A percentile compares a stretch with the other conserved stretches of the same genome.
phyloP scores from a whole-genome alignment of 169 alveolate species.

The Plasmodium relictum region DNA sequence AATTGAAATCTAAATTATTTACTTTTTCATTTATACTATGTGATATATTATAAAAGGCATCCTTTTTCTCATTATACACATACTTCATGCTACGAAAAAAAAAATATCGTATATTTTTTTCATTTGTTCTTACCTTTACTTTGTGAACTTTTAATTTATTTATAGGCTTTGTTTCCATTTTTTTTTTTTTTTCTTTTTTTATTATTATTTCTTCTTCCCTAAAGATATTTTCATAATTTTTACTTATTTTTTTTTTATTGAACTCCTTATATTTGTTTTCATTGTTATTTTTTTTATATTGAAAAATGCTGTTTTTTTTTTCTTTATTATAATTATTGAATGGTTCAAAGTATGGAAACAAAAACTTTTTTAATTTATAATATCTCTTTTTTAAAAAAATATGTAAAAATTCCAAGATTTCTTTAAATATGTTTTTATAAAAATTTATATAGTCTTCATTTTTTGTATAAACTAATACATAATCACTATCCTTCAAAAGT shows the following conservation, averaged over 20 bases:
- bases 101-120: conserved; percentile 59
- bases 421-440: conserved; percentile 3
- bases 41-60: conserved; percentile 80
- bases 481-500: conserved; percentile 60
- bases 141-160: conserved; percentile 21
- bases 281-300: too few relatives aligned
- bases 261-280: too few relatives aligned
- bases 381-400: not conserved
- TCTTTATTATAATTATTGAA: too few relatives aligned
- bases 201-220: not conserved
- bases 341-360: too few relatives aligned
- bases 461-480: conserved; percentile 47
- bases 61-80: conserved; percentile 79
- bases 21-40: conserved; percentile 78
- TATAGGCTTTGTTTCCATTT: not conserved
- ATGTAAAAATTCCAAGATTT: not conserved
- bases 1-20: conserved; percentile 79
- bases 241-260: too few relatives aligned
- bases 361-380: too few relatives aligned
- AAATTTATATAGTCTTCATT: conserved; percentile 40
- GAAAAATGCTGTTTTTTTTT: too few relatives aligned
- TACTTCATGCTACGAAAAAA: conserved; percentile 79
- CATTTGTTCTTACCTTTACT: conserved; percentile 41
- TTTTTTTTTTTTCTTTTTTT: not conserved
- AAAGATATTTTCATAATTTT: not conserved